These are phyloP conservation scores for Ceratocystis papillata DNA, from an alignment of 2,329 filamentous ascomycete genomes.

Conservation along the genomic window DNA sequence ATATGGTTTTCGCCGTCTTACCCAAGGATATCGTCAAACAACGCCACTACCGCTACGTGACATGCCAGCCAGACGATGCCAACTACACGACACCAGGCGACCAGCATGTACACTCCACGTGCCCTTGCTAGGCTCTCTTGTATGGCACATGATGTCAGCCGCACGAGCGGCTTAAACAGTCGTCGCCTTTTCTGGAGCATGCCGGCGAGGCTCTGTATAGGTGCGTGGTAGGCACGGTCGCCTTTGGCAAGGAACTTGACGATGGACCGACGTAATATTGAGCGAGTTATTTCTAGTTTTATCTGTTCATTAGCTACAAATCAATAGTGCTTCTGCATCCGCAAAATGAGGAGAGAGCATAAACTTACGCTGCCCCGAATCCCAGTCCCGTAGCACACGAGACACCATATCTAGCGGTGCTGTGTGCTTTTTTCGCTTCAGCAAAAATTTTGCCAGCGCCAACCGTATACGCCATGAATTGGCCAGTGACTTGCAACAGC, in stretches of 20 bases:
- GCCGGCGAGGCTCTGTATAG: constrained; percentile 19
- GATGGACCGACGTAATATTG: constrained; percentile 16
- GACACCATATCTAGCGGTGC: constrained; percentile 18
- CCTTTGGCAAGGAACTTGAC: constrained; percentile 16
- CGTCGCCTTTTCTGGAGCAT: constrained; percentile 15
- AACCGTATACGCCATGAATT: constrained; percentile 17
- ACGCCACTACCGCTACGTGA: background rate
- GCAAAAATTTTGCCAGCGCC: constrained; percentile 19
- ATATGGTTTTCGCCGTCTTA: background rate
- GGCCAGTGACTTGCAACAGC: constrained; percentile 11
- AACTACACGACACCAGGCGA: constrained; percentile 1
- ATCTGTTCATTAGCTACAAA: background rate
- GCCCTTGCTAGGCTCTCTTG: background rate
- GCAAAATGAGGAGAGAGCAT: background rate
- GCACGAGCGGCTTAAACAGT: constrained; percentile 9
- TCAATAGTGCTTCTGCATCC: background rate
- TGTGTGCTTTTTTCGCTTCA: constrained; percentile 13
- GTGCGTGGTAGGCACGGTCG: background rate
- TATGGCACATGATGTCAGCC: constrained; percentile 13
- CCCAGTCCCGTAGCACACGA: constrained; percentile 15
- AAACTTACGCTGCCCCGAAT: constrained; percentile 5
- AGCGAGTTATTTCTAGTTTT: constrained; percentile 8
- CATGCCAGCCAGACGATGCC: constrained; percentile 19
- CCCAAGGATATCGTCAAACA: constrained; percentile 12
- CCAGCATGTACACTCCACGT: constrained; percentile 6